phyloP scores from a whole-genome alignment of 208 protist species.

The Leishmania amazonensis region DNA sequence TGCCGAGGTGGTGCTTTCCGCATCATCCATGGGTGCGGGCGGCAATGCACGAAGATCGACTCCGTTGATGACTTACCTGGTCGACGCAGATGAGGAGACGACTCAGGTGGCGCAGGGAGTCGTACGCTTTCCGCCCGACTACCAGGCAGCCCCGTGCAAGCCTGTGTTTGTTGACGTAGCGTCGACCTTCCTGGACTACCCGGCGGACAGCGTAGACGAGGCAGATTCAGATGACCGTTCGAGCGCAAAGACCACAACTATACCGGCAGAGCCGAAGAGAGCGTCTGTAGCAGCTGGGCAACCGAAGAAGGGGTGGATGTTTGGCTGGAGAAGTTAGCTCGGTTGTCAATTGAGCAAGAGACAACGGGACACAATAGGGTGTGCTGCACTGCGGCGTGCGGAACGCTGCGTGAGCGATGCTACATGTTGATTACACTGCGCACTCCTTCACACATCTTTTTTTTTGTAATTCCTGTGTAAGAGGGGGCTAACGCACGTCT shows the following conservation, averaged over 20 bases:
- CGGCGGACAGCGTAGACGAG: constrained; percentile 13
- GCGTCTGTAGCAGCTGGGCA: neutral
- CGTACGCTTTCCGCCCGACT: constrained; percentile 80
- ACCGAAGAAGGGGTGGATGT: constrained; percentile 26
- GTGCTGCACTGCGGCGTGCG: neutral
- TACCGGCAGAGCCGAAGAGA: constrained; percentile 7
- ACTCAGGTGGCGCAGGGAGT: constrained; percentile 63
- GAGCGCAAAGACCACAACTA: neutral
- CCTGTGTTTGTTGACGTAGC: constrained; percentile 88
- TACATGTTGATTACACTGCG: too few relatives aligned
- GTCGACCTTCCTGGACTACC: constrained; percentile 76
- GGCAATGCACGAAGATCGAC: neutral
- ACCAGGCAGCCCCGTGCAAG: constrained; percentile 80
- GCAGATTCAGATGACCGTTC: neutral
- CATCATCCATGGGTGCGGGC: neutral
- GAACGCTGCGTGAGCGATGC: neutral
- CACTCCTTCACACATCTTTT: too few relatives aligned
- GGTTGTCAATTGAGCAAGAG: neutral
- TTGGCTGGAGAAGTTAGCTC: constrained; percentile 22
- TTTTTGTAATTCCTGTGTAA: neutral
- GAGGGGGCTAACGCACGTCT: too few relatives aligned
- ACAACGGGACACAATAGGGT: neutral
- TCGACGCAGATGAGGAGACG: constrained; percentile 34
- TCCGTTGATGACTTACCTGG: constrained; percentile 30
- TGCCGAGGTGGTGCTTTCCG: constrained; percentile 37